These are phyloP conservation scores for Leishmania turanica DNA, from an alignment of 208 protist genomes.

Conservation along the genomic window DNA sequence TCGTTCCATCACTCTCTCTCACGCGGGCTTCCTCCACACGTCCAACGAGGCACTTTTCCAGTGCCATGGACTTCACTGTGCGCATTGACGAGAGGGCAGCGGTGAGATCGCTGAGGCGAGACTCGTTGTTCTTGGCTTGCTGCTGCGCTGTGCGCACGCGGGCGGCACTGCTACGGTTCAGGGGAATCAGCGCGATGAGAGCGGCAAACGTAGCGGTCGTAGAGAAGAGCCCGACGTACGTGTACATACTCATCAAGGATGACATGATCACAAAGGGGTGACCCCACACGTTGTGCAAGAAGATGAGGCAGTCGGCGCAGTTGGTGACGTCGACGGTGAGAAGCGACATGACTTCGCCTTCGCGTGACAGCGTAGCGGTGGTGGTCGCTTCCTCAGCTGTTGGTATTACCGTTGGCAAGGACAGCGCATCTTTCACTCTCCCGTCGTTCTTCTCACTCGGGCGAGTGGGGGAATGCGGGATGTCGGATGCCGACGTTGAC, in stretches of 20 bases:
- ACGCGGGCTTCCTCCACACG: conserved; percentile 44
- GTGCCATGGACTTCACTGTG: conserved; percentile 73
- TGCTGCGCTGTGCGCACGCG: conserved; percentile 61
- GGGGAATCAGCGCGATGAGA: conserved; percentile 52
- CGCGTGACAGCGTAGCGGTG: conserved; percentile 29
- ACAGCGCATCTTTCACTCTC: conserved; percentile 8
- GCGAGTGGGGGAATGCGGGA: conserved; percentile 10
- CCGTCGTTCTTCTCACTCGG: conserved; percentile 13
- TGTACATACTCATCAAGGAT: conserved; percentile 67
- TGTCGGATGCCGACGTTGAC: background rate
- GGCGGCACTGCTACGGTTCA: conserved; percentile 51
- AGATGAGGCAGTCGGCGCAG: conserved; percentile 68
- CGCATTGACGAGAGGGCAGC: conserved; percentile 69
- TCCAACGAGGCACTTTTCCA: conserved; percentile 47
- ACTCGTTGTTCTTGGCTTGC: conserved; percentile 47
- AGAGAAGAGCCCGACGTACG: conserved; percentile 64
- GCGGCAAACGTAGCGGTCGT: conserved; percentile 56
- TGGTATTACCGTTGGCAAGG: conserved; percentile 8
- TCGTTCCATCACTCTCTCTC: conserved; percentile 52
- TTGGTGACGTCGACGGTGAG: conserved; percentile 64
- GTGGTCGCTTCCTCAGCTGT: conserved; percentile 7
- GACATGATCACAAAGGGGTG: conserved; percentile 64
- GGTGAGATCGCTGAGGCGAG: conserved; percentile 61
- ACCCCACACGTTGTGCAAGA: conserved; percentile 79
- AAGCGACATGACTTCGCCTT: conserved; percentile 62